Base-by-base conservation (phyloP, 805 yeast genomes). In the Candida adriatica region DNA sequence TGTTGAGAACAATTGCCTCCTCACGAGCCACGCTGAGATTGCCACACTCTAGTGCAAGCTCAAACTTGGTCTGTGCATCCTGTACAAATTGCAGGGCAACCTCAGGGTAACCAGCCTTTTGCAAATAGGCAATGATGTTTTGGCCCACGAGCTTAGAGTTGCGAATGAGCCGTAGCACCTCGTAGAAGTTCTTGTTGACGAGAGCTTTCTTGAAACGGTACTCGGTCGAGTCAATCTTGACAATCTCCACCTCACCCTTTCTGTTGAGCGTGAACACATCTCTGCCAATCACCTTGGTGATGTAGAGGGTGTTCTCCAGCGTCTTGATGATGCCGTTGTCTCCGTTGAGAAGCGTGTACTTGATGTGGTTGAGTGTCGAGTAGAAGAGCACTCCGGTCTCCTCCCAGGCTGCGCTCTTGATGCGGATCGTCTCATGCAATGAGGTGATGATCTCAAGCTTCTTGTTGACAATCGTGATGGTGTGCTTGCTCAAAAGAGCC, bases 371-470 rank as follows among this genome's bases (percentile, higher is more conserved):
- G 58, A 92, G 69, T 6, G 99, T 92, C 14, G 96, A 81, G 62
- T 90, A 92, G 45, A 92, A 70, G 56, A 92, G 70, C 19, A 94
- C 95, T 32, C 90, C 90, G 29, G 83, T 66, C 47, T 87, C 96
- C 58, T 92, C 97, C 96, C 96, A 92, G 13, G 95, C 85, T 28
- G 96, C 96, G 62, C 94, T 79, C 66, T 92, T 92, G 51, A 92
- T 86, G 57, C 98, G 71, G 46, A 92, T 92, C 4, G 97, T 90
- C 66, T 92, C 99, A 56, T 87, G 96, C 75, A 87, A 71, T 2
- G 94, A 76, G 33, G 90, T 77, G 24, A 87, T 66, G 35, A 76
- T 61, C 53, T 85, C 87, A 47, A 90, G 69, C 42, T 75, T 79
- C 56, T 78, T 80, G 48, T 75, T 78, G 18, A 88, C 95, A 48